Evolutionary conservation across 108 stramenopile genomes (phyloP).

Genomic region (Cyclotella atomus): DNA sequence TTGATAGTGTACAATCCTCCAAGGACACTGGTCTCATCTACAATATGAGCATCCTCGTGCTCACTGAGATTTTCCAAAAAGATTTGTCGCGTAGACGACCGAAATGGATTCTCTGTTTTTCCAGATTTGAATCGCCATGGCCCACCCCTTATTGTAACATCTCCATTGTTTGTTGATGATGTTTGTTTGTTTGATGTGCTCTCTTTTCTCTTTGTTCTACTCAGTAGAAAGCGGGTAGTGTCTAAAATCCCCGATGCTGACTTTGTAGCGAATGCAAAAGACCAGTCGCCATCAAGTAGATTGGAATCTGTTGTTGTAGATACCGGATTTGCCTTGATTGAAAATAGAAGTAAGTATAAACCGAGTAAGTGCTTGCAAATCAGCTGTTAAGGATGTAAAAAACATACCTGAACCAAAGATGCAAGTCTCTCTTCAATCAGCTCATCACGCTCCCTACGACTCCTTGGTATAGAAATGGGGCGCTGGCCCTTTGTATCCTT

Average conservation of each 20-base stretch:
- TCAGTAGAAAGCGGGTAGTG: conserved; percentile 53
- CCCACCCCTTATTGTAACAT: conserved; percentile 27
- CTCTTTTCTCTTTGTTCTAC: conserved; percentile 44
- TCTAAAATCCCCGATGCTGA: conserved; percentile 54
- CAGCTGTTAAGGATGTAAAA: no score
- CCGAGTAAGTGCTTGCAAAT: no score
- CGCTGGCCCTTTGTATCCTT: not conserved
- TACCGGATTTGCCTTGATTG: conserved; percentile 56
- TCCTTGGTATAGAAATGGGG: conserved; percentile 15
- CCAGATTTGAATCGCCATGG: conserved; percentile 48
- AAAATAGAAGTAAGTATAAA: not conserved
- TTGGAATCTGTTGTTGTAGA: conserved; percentile 74
- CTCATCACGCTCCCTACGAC: conserved; percentile 47
- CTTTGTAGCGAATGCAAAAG: conserved; percentile 61
- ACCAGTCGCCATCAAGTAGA: conserved; percentile 66
- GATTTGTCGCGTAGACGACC: conserved; percentile 54
- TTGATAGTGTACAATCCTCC: conserved; percentile 47
- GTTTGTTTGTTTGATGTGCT: not conserved
- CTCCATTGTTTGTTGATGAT: not conserved
- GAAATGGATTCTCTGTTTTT: conserved; percentile 51
- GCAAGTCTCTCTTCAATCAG: conserved; percentile 64
- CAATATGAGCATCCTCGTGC: conserved; percentile 58
- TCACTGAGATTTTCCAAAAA: conserved; percentile 60
- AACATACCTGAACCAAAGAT: conserved; percentile 60
- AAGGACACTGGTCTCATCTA: conserved; percentile 47